Base-by-base conservation (phyloP, 1,284 basidiomycete genomes). In the Trametes hirsuta region DNA sequence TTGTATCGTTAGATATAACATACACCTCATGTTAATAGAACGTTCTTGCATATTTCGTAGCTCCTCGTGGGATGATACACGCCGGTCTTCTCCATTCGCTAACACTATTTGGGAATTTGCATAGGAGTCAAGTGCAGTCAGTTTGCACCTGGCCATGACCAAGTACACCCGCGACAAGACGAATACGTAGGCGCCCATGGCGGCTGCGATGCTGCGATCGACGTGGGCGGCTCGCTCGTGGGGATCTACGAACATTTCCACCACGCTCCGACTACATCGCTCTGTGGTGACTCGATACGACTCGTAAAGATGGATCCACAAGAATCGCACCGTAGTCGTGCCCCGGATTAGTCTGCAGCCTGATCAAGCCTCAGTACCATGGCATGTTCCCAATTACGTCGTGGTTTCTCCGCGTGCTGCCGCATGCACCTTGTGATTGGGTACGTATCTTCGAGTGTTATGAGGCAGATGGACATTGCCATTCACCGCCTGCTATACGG, bases 1-100 rank as follows among this genome's bases (percentile, higher is more conserved):
- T 24, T 64, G 63, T 64, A 64, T 64, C 63, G 59, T 47, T 59
- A 61, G 59, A 58, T 64, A 56, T 61, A 64, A 50, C 56, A 61
- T 61, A 56, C 22, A 14, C 12, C 6, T 47, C 9, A 12, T 24
- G 49, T 14, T 58, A 58, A 57, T 53, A 6, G 6, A 24, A 24
- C 11, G 11, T 12, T 42, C 2, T 15, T 30, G 15, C 2, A 5
- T 21, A 35, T 37, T 39, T 51, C 36, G 39, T 22, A 6, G 36
- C 24, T 3, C 12, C 12, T 22, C 11, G 39, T 40, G 36, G 14
- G 48, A 30, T 30, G 30, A 30, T 8, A 30, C 8, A 30, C 30
- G 5, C 30, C 8, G 30, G 8, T 30, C 30, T 5, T 30, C 30
- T 30, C 30, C 30, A 30, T 30, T 30, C 8, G 30, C 30, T 30